A percentile compares a stretch with the other conserved stretches of the same genome.
Evolutionary conservation across 495 filamentous ascomycete species (phyloP).

Genomic region (Trichoderma asperelloides): DNA sequence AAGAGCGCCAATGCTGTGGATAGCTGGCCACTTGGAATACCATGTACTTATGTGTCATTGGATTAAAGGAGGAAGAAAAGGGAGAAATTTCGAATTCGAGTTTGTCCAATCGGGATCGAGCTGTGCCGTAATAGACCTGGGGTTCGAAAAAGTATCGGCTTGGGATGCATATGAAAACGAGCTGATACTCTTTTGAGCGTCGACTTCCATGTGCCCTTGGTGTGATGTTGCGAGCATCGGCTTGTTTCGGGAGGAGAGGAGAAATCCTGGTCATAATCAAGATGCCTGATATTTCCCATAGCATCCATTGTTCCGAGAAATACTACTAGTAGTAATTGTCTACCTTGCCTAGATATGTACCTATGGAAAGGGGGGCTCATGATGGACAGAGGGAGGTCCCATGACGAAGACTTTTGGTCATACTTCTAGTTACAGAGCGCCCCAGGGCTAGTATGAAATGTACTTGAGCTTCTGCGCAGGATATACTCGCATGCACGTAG

Average conservation of each 20-base stretch:
- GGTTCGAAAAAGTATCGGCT: conserved; percentile 1
- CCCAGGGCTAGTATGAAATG: background rate
- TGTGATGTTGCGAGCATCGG: background rate
- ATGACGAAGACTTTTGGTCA: background rate
- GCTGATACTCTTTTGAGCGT: background rate
- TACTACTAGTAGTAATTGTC: background rate
- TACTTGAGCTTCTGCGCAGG: background rate
- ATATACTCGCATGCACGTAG: too few species aligned
- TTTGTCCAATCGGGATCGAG: background rate
- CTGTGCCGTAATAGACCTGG: background rate
- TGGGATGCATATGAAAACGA: background rate
- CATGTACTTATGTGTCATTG: background rate
- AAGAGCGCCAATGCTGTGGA: background rate
- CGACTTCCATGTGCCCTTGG: background rate
- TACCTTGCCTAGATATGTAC: background rate
- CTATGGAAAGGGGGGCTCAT: background rate
- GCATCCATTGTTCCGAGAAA: background rate
- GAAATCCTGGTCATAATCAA: too few species aligned
- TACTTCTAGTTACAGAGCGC: background rate
- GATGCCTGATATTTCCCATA: too few species aligned
- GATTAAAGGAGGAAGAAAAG: background rate
- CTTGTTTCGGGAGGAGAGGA: background rate
- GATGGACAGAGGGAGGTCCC: background rate
- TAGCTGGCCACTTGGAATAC: background rate
- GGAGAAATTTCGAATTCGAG: background rate